Evolutionary conservation across 1,284 basidiomycete genomes (phyloP), one percentile per base, ranked within the genome.

Genomic region (Wallemia mellicola): DNA sequence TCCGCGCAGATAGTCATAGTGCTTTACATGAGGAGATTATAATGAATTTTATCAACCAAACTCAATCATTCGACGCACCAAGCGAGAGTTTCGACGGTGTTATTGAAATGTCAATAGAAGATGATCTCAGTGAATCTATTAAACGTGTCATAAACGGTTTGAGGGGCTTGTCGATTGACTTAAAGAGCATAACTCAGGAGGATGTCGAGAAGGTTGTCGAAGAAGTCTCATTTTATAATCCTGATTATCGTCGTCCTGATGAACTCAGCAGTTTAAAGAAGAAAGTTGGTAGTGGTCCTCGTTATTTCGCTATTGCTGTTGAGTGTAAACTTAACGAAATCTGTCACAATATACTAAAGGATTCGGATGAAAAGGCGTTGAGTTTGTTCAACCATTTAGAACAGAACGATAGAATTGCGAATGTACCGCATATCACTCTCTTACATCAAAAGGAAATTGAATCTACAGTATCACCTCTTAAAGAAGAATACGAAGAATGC

Each of bases 381-480:
- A 0, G 59, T 64, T 75, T 85, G 62, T 82, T 80, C 75, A 64
- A 69, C 0, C 60, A 65, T 5, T 66, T 89, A 26, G 72, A 75
- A 38, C 61, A 61, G 3, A 68, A 69, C 0, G 66, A 73, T 1
- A 74, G 86, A 15, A 67, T 92, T 24, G 71, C 77, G 1, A 64
- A 68, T 15, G 70, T 74, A 2, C 88, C 91, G 1, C 92, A 98
- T 68, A 73, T 95, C 60, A 96, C 92, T 0, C 72, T 96, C 59
- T 79, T 83, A 7, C 92, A 98, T 68, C 70, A 71, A 62, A 81
- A 80, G 26, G 68, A 71, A 25, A 72, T 82, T 2, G 68, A 69
- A 2, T 71, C 60, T 2, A 76, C 76, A 38, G 60, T 69, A 1
- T 32, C 59, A 48, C 66, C 67, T 24, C 60, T 63, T 2, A 58